Conservation (phyloP, 2,329 filamentous ascomycete genomes). For the Raffaelea albimanens region DNA sequence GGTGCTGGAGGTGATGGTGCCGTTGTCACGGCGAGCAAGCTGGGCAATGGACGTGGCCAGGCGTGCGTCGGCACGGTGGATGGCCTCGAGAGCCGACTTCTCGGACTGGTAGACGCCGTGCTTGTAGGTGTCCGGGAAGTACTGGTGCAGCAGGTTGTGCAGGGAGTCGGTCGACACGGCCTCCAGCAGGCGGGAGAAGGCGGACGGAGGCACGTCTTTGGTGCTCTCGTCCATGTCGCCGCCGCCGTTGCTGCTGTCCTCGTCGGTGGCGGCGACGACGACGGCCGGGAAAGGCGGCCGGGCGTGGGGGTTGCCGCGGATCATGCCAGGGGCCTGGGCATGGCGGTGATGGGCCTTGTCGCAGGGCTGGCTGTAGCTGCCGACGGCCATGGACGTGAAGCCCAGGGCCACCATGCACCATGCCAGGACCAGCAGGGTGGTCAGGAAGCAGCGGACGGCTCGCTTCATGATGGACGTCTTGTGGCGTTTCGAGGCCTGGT, state of each 20-base stretch:
- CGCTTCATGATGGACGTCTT: background rate
- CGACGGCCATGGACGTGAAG: slow-evolving; percentile 1
- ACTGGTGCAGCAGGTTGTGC: slow-evolving; percentile 56
- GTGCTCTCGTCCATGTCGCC: background rate
- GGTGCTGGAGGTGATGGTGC: slow-evolving; percentile 20
- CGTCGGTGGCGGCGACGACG: background rate
- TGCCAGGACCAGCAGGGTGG: background rate
- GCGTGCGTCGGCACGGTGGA: slow-evolving; percentile 50
- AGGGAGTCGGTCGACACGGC: slow-evolving; percentile 30
- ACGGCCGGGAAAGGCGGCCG: background rate
- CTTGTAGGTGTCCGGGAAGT: slow-evolving; percentile 53
- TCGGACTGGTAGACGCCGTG: slow-evolving; percentile 61
- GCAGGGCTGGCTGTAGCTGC: background rate
- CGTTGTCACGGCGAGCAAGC: slow-evolving; percentile 50
- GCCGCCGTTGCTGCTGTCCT: background rate
- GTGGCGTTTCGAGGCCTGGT: background rate
- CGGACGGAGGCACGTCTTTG: slow-evolving; percentile 1
- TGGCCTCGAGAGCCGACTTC: slow-evolving; percentile 50
- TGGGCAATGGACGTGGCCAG: slow-evolving; percentile 55
- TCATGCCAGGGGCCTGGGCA: background rate
- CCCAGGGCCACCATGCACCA: background rate
- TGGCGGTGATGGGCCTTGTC: too few species aligned
- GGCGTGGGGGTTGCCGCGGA: background rate
- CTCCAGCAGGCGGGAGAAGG: slow-evolving; percentile 14
- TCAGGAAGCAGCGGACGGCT: background rate